Percentiles rank a stretch among this genome's conserved stretches.
Evolutionary conservation across 1,139 yeast genomes (phyloP).

Genomic region (Eremothecium coryli): DNA sequence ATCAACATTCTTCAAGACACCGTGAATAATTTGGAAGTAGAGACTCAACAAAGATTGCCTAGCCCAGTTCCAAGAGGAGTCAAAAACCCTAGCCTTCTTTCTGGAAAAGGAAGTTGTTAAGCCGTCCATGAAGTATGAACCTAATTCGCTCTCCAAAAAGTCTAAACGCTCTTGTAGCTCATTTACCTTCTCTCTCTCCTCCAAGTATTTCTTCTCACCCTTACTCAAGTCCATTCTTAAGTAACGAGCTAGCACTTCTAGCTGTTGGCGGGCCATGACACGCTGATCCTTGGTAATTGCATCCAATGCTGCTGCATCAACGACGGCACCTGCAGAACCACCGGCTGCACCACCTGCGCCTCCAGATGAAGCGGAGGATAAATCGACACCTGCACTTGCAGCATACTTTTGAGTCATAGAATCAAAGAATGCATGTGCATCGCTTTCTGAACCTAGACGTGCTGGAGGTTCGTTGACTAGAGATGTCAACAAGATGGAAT

Average conservation of each 20-base stretch:
- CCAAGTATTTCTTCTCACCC: slow-evolving; percentile 78
- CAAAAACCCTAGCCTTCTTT: slow-evolving; percentile 90
- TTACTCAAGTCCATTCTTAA: slow-evolving; percentile 83
- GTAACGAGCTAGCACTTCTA: slow-evolving; percentile 91
- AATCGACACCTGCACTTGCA: slow-evolving; percentile 64
- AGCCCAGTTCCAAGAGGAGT: slow-evolving; percentile 99
- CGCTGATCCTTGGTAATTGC: slow-evolving; percentile 87
- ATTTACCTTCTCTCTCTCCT: slow-evolving; percentile 80
- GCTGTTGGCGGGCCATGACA: slow-evolving; percentile 84
- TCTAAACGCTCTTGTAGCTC: slow-evolving; percentile 85
- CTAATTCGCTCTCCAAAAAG: slow-evolving; percentile 88
- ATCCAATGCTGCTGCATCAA: slow-evolving; percentile 94
- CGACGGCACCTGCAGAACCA: slow-evolving; percentile 75
- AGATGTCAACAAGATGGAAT: slow-evolving; percentile 72
- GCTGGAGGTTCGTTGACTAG: slow-evolving; percentile 78
- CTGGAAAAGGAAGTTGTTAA: slow-evolving; percentile 84
- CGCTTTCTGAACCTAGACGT: slow-evolving; percentile 77
- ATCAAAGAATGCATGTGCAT: slow-evolving; percentile 86
- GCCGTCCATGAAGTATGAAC: slow-evolving; percentile 89
- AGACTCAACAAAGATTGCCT: slow-evolving; percentile 91
- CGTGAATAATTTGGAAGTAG: slow-evolving; percentile 94
- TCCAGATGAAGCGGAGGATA: slow-evolving; percentile 54
- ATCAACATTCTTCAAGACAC: slow-evolving; percentile 75
- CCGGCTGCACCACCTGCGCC: slow-evolving; percentile 46
- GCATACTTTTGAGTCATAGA: slow-evolving; percentile 79